Conservation (phyloP, 768 basidiomycete species). For the Coprinopsis marcescibilis region DNA sequence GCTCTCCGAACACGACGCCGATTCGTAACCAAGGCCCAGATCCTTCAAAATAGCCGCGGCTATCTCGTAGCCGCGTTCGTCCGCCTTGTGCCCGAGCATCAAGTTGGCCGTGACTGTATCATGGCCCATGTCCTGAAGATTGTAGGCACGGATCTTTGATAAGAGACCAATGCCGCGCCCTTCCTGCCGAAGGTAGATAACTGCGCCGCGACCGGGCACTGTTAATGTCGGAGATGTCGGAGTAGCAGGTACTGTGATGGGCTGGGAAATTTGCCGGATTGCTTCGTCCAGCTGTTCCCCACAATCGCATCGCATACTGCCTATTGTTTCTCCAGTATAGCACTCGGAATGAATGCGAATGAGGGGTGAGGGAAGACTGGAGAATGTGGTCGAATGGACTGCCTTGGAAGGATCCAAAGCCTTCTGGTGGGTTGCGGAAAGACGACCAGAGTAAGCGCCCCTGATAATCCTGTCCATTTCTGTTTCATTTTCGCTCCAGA, state of each 20-base stretch:
- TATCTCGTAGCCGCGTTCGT: conserved; percentile 89
- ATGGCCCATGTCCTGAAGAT: conserved; percentile 94
- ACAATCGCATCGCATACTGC: conserved; percentile 98
- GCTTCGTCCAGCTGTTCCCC: conserved; percentile 98
- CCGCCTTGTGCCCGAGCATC: conserved; percentile 90
- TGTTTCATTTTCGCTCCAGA: conserved; percentile 83
- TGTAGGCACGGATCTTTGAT: conserved; percentile 96
- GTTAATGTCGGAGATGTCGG: no score
- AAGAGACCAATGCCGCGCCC: conserved; percentile 95
- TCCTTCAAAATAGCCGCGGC: conserved; percentile 89
- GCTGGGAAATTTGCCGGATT: conserved; percentile 79
- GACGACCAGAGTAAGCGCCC: conserved; percentile 87
- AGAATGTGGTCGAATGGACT: conserved; percentile 17
- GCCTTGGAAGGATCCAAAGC: conserved; percentile 39
- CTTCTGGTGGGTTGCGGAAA: conserved; percentile 49
- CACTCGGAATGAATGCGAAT: conserved; percentile 98
- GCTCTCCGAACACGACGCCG: conserved; percentile 36
- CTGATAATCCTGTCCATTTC: conserved; percentile 90
- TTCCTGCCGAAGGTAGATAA: conserved; percentile 95
- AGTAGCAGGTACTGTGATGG: conserved; percentile 44
- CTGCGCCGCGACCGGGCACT: conserved; percentile 84
- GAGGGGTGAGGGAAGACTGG: conserved; percentile 62
- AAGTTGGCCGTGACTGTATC: conserved; percentile 99
- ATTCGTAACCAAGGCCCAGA: conserved; percentile 62
- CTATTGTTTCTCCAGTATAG: conserved; percentile 97